Evolutionary conservation across 345 rosid genomes (phyloP), one percentile per base, ranked within the genome.

Genomic region (Excoecaria agallocha): DNA sequence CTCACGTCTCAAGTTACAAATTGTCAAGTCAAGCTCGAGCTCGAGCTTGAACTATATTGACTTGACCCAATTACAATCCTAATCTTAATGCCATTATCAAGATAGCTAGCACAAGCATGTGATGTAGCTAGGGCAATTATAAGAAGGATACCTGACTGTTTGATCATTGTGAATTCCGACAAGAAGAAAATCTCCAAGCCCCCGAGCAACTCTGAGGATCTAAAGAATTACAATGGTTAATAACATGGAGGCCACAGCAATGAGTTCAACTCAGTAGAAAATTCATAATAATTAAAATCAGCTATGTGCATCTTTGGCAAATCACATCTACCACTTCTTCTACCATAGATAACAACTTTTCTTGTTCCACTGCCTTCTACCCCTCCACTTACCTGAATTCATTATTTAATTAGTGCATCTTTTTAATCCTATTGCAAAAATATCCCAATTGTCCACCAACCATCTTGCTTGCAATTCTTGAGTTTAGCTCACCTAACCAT

Each of bases 171-270:
- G 87, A 69, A 89, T 85, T 13, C 93, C 96, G 74, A 90, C 96
- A 62, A 90, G 88, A 77, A 90, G 93, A 79, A 90, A 90, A 81
- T 90, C 91, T 71, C 96, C 93, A 70, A 90, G 93, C 45, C 81
- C 90, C 51, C 86, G 83, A 65, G 96, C 93, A 78, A 85, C 50
- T 81, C 89, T 85, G 74, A 90, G 80, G 77, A 89, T 87, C 96
- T 76, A 49, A 52, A 67, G 25, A 61, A 51, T 10, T 37, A 51
- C 9, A 52, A 48, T 9, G 12, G 41, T 67, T 25, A 68, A 49
- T 37, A 30, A 54, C 70, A 76, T 39, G 13, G 66, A 41, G 17
- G 57, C 24, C 62, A 46, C 10, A 10, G 1, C 57, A 52, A 52
- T 15, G 2, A 38, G 17, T 52, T 41, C 19, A 56, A 19, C 52